phyloP scores from a whole-genome alignment of 345 rosid species.

The Streptanthus diversifolius region DNA sequence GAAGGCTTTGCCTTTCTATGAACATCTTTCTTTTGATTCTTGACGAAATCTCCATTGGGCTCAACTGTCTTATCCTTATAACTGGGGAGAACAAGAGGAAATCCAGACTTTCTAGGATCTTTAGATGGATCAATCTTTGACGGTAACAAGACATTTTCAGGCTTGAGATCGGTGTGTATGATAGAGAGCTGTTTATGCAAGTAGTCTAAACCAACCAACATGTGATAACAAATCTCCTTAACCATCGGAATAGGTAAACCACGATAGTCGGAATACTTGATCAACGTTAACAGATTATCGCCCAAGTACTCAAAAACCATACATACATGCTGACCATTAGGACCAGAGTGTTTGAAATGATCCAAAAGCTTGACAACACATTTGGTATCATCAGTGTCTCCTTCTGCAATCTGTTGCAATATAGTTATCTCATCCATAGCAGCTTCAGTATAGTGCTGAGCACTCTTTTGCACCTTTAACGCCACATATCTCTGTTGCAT shows the following conservation, averaged over 20 bases:
- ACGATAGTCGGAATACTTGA: conserved; percentile 73
- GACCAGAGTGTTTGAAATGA: conserved; percentile 86
- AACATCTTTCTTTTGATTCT: conserved; percentile 66
- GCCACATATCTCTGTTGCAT: conserved; percentile 69
- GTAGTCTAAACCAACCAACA: conserved; percentile 77
- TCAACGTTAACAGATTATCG: conserved; percentile 83
- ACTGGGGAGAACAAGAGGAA: conserved; percentile 54
- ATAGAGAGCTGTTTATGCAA: conserved; percentile 78
- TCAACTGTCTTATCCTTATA: conserved; percentile 45
- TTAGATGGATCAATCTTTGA: conserved; percentile 75
- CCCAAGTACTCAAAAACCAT: conserved; percentile 96
- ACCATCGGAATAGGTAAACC: conserved; percentile 71
- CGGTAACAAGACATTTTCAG: conserved; percentile 75
- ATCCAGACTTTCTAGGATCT: conserved; percentile 64
- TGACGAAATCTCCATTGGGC: conserved; percentile 52
- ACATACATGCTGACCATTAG: conserved; percentile 88
- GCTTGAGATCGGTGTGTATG: conserved; percentile 95
- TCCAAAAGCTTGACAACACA: conserved; percentile 90
- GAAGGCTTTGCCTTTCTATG: conserved; percentile 64
- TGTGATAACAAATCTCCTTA: conserved; percentile 67
- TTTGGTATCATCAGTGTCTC: conserved; percentile 64
- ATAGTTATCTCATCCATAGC: conserved; percentile 96
- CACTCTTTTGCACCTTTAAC: conserved; percentile 92
- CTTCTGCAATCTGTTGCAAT: conserved; percentile 78
- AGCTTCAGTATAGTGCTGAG: conserved; percentile 88